phyloP scores from a whole-genome alignment of 306 rosid species.

The Glycyrrhiza uralensis region DNA sequence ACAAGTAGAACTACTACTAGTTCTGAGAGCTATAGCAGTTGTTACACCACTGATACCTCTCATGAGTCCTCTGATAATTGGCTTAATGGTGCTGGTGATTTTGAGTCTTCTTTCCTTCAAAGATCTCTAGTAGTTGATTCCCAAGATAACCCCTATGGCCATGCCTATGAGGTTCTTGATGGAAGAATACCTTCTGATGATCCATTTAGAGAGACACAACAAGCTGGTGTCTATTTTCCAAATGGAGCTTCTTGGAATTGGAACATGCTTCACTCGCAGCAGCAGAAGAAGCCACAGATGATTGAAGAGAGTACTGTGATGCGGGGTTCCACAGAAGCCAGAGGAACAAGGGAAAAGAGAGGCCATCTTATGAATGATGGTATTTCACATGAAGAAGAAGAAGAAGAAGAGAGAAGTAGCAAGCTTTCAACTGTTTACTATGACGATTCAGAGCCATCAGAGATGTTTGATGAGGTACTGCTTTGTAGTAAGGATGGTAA shows the following conservation, averaged over 20 bases:
- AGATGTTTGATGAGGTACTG: slow-evolving; percentile 48
- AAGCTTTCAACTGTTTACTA: slow-evolving; percentile 42
- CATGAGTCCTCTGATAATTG: slow-evolving; percentile 32
- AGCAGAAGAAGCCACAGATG: neutral
- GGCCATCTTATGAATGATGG: slow-evolving; percentile 26
- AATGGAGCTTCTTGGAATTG: slow-evolving; percentile 1
- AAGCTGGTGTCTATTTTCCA: neutral
- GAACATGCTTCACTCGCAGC: neutral
- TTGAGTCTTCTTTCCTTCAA: neutral
- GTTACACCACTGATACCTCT: slow-evolving; percentile 38
- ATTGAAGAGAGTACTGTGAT: neutral
- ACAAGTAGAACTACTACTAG: slow-evolving; percentile 4
- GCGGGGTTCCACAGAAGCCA: neutral
- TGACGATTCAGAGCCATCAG: slow-evolving; percentile 32
- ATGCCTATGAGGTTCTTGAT: neutral
- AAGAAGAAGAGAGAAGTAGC: slow-evolving; percentile 42
- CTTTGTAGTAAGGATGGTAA: slow-evolving; percentile 29
- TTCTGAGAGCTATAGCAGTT: slow-evolving; percentile 33
- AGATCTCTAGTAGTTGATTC: slow-evolving; percentile 26
- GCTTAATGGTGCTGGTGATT: slow-evolving; percentile 23
- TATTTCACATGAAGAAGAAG: slow-evolving; percentile 30
- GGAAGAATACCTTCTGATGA: slow-evolving; percentile 13
- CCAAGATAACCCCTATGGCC: too few relatives aligned
- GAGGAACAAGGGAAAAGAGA: slow-evolving; percentile 38
- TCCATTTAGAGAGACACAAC: slow-evolving; percentile 27